Conservation (phyloP, 257 asterid genomes). For the Rehmannia glutinosa region DNA sequence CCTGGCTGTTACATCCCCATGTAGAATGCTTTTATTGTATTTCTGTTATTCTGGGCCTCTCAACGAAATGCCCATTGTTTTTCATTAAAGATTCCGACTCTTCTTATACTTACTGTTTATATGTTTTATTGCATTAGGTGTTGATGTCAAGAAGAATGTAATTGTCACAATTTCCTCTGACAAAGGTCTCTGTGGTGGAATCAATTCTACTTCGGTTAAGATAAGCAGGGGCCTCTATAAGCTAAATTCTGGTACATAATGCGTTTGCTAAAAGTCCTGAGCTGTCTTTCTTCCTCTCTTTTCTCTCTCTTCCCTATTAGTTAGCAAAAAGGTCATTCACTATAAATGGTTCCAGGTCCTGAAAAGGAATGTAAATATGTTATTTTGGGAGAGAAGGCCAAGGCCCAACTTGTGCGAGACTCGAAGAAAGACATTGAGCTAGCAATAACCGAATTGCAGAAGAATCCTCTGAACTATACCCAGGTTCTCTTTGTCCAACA, state of each 20-base stretch:
- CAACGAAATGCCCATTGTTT: background rate
- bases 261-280: constrained; percentile 27
- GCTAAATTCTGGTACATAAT: constrained; percentile 62
- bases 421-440: constrained; percentile 69
- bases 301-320: background rate
- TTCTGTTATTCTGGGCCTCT: constrained; percentile 1
- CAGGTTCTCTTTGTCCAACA: constrained; percentile 59
- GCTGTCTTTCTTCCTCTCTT: background rate
- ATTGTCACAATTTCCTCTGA: constrained; percentile 76
- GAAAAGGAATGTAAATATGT: constrained; percentile 78
- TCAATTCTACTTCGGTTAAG: constrained; percentile 89
- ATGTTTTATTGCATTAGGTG: constrained; percentile 48
- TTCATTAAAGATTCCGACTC: background rate
- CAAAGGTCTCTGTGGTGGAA: constrained; percentile 98
- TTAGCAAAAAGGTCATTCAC: background rate
- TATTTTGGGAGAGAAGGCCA: constrained; percentile 93
- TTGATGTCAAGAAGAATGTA: constrained; percentile 90
- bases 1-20: constrained; percentile 6
- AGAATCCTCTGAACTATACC: constrained; percentile 87
- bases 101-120: background rate
- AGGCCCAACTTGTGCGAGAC: constrained; percentile 89
- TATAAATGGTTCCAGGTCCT: constrained; percentile 46
- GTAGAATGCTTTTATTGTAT: background rate
- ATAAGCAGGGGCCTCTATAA: constrained; percentile 72
- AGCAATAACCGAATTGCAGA: constrained; percentile 77